Evolutionary conservation across 345 rosid genomes (phyloP).

Genomic region (Salix purpurea): DNA sequence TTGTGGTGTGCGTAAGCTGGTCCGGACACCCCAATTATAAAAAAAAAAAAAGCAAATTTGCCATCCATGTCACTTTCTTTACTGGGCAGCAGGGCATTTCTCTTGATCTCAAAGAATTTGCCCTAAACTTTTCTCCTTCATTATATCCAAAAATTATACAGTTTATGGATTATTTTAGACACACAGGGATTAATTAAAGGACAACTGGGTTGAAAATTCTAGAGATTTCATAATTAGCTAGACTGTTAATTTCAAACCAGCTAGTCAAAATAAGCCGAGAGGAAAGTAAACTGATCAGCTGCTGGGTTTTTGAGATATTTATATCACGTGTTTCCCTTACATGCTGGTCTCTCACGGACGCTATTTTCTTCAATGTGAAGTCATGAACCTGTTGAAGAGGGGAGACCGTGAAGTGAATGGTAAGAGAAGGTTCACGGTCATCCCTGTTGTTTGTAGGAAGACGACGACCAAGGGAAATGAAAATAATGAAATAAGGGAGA

Average conservation of each 20-base stretch:
- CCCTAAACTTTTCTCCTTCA: too few species aligned
- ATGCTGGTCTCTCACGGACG: not conserved
- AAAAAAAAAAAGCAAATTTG: too few species aligned
- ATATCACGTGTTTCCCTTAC: not conserved
- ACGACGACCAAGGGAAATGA: not conserved
- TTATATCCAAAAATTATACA: too few species aligned
- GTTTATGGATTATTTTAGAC: not conserved
- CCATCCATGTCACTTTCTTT: too few species aligned
- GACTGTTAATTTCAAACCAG: too few species aligned
- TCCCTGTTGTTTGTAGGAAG: not conserved
- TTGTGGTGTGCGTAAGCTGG: rapidly evolving
- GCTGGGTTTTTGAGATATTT: not conserved
- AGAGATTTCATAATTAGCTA: not conserved
- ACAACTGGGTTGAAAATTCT: not conserved
- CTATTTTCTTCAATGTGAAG: not conserved
- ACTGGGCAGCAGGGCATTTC: not conserved
- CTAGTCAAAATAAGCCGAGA: too few species aligned
- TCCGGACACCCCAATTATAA: too few species aligned
- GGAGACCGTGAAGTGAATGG: not conserved
- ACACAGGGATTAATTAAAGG: not conserved
- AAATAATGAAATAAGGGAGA: constrained; percentile 8
- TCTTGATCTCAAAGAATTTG: not conserved
- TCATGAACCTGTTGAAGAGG: not conserved
- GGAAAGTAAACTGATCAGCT: not conserved
- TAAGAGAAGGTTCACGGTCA: not conserved